A percentile compares a stretch with the other conserved stretches of the same genome.
Evolutionary conservation across 148 eudicot genomes (phyloP).

Genomic region (Agrostemma githago): DNA sequence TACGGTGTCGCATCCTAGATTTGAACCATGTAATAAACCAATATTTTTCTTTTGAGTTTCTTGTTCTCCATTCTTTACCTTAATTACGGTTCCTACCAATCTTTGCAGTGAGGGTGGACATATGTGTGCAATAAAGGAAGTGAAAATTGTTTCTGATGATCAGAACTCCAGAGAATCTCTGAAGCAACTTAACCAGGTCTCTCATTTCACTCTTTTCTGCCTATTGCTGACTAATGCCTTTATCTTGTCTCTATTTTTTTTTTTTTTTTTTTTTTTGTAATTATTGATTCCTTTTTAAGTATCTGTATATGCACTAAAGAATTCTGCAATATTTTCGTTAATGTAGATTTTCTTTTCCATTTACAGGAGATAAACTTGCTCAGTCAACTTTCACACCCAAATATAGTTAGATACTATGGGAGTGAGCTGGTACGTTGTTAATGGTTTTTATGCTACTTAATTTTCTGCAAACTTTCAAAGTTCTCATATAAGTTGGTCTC

Average conservation of each 20-base stretch:
- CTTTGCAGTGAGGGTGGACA: constrained; percentile 82
- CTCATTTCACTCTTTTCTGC: constrained; percentile 2
- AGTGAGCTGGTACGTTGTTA: constrained; percentile 70
- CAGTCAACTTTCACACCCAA: constrained; percentile 79
- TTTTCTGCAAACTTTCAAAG: not conserved
- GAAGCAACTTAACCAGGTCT: constrained; percentile 96
- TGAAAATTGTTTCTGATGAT: constrained; percentile 69
- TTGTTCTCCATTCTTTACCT: not conserved
- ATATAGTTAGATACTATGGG: constrained; percentile 83
- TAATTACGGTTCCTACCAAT: constrained; percentile 8
- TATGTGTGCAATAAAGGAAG: constrained; percentile 97
- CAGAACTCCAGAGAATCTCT: constrained; percentile 71
- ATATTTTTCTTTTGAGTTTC: not conserved
- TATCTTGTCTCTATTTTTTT: not conserved
- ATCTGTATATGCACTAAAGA: constrained; percentile 4
- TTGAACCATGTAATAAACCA: no score
- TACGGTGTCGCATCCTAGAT: no score
- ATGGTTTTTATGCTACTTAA: constrained; percentile 2
- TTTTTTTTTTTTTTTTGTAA: not conserved
- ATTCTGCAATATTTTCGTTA: not conserved
- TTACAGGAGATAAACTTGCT: constrained; percentile 85
- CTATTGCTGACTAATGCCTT: not conserved
- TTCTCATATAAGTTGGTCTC: not conserved
- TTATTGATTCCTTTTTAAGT: not conserved
- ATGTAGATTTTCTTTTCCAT: constrained; percentile 13